phyloP scores from a whole-genome alignment of 1,139 yeast species.

The Geotrichum bryndzae region DNA sequence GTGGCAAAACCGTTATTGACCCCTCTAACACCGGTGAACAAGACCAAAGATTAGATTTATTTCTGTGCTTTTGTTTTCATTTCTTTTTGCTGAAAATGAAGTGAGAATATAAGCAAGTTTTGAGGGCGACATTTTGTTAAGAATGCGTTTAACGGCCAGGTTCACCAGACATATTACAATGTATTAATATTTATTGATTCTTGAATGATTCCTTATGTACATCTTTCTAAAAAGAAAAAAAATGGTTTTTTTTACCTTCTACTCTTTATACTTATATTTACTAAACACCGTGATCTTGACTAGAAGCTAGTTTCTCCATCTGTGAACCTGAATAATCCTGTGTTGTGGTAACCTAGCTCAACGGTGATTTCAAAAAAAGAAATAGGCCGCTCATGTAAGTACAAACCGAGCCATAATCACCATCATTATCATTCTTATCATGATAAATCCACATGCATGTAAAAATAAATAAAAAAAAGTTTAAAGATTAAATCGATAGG shows the following conservation, averaged over 20 bases:
- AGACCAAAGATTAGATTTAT: background rate
- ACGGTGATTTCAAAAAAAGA: too few relatives aligned
- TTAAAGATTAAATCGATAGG: too few relatives aligned
- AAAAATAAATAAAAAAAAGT: too few relatives aligned
- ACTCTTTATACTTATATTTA: background rate
- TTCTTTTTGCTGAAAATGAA: background rate
- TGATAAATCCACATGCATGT: too few relatives aligned
- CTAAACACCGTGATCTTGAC: background rate
- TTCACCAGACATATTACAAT: background rate
- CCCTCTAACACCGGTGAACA: conserved; percentile 1
- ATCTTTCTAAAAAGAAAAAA: too few relatives aligned
- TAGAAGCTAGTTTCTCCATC: too few relatives aligned
- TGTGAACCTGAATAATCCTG: background rate
- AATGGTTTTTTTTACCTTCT: background rate
- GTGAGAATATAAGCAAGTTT: background rate
- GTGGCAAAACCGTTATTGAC: background rate
- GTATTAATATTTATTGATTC: background rate
- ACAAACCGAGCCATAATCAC: too few relatives aligned
- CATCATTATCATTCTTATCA: too few relatives aligned
- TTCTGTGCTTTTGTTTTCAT: background rate
- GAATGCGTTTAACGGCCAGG: background rate
- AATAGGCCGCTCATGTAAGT: too few relatives aligned
- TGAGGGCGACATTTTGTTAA: background rate
- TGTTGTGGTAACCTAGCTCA: too few relatives aligned
- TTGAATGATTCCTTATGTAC: background rate